Evolutionary conservation across 306 rosid species (phyloP).

Genomic region (Malus domestica): DNA sequence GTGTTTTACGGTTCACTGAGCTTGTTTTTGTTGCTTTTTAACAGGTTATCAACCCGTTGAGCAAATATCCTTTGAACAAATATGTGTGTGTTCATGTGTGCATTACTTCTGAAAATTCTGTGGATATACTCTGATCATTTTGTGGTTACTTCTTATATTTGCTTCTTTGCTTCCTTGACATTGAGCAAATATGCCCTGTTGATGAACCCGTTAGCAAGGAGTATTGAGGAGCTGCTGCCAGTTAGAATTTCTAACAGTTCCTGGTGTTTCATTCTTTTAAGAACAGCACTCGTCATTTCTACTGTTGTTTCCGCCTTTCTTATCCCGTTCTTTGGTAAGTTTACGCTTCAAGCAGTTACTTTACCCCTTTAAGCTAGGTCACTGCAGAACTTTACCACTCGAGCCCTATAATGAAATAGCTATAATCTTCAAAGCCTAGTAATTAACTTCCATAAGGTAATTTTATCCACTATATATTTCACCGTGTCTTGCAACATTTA

Average conservation of each 20-base stretch:
- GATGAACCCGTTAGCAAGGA: constrained; percentile 80
- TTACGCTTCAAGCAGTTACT: constrained; percentile 2
- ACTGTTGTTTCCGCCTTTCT: constrained; percentile 62
- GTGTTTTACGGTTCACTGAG: constrained; percentile 16
- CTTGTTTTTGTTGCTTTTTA: constrained; percentile 7
- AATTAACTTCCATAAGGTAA: background rate
- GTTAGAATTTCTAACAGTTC: constrained; percentile 32
- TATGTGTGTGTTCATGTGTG: background rate
- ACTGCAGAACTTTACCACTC: background rate
- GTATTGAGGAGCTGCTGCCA: constrained; percentile 75
- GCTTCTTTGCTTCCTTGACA: constrained; percentile 37
- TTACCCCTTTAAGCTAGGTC: background rate
- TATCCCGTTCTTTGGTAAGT: constrained; percentile 75
- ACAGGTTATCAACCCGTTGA: constrained; percentile 71
- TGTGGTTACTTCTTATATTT: background rate
- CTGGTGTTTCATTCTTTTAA: constrained; percentile 56
- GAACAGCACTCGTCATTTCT: constrained; percentile 56
- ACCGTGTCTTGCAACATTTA: no score
- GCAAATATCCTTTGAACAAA: constrained; percentile 64
- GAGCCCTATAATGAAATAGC: background rate
- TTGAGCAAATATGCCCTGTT: constrained; percentile 55
- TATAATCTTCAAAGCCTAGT: background rate
- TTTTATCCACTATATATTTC: background rate
- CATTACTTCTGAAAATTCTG: constrained; percentile 4
- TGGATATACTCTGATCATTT: constrained; percentile 8